A percentile compares a stretch with the other conserved stretches of the same genome.
Conservation (phyloP, 75 land plant species). For the Selaginella tamariscina region DNA sequence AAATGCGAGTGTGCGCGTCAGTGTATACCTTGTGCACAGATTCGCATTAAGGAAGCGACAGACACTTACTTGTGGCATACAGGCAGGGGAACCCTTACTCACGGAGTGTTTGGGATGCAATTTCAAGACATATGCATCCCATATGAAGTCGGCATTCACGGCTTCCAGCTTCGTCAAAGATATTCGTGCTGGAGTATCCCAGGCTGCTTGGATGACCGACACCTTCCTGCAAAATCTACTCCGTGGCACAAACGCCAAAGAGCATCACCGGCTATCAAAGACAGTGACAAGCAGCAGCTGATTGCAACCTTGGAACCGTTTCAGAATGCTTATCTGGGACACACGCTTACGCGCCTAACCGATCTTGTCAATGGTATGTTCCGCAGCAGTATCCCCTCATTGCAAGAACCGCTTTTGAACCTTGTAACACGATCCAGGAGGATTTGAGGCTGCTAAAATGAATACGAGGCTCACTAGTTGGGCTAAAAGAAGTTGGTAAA, state of each 20-base stretch:
- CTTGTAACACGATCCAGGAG: conserved; percentile 83
- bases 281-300: conserved; percentile 67
- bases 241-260: conserved; percentile 83
- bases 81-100: conserved; percentile 81
- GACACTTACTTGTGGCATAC: conserved; percentile 5
- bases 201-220: conserved; percentile 61
- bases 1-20: no score
- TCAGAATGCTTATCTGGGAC: conserved; percentile 69
- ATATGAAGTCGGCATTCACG: conserved; percentile 90
- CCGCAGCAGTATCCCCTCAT: conserved; percentile 68
- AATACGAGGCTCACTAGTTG: conserved; percentile 74
- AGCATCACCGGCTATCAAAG: conserved; percentile 62
- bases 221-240: conserved; percentile 74
- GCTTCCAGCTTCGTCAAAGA: conserved; percentile 93
- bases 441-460: conserved; percentile 85
- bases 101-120: conserved; percentile 97
- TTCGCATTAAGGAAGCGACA: no score
- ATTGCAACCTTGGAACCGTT: conserved; percentile 60
- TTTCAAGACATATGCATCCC: conserved; percentile 82
- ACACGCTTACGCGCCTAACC: conserved; percentile 55
- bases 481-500: conserved; percentile 69
- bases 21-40: no score
- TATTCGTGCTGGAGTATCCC: conserved; percentile 72
- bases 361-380: conserved; percentile 81
- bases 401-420: conserved; percentile 70